A percentile compares a stretch with the other conserved stretches of the same genome.
These are phyloP conservation scores for Stephania japonica DNA, from an alignment of 164 flowering plant species.

Conservation along the genomic window DNA sequence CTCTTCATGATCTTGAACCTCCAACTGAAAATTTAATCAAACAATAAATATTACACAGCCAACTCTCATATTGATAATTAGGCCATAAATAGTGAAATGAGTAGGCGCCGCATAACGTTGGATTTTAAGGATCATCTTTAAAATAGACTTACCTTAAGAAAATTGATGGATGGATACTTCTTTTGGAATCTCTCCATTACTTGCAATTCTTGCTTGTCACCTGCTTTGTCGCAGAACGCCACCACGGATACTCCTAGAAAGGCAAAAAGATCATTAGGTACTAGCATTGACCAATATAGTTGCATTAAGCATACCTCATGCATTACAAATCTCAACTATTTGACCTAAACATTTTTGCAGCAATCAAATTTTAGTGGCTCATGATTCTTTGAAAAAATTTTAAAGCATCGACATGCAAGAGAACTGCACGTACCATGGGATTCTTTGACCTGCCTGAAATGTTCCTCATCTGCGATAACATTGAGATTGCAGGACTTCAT, in stretches of 20 bases:
- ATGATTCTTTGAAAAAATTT: no score
- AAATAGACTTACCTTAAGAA: constrained; percentile 25
- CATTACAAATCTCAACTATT: background rate
- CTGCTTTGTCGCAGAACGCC: constrained; percentile 44
- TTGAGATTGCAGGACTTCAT: constrained; percentile 35
- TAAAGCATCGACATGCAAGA: background rate
- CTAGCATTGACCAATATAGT: background rate
- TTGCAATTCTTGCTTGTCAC: constrained; percentile 32
- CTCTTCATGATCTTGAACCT: constrained; percentile 30
- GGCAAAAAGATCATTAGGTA: background rate
- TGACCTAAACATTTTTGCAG: background rate
- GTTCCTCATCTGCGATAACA: constrained; percentile 37
- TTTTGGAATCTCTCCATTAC: constrained; percentile 43
- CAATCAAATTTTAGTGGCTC: background rate
- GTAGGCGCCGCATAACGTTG: background rate
- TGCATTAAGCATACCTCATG: background rate
- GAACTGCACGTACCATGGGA: constrained; percentile 44
- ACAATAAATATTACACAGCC: background rate
- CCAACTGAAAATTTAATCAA: constrained; percentile 21
- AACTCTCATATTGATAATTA: no score
- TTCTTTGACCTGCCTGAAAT: constrained; percentile 44
- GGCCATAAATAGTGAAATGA: background rate
- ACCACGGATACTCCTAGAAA: constrained; percentile 56
- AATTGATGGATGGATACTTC: constrained; percentile 51
- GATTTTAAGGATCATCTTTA: background rate